Conservation (phyloP, 495 filamentous ascomycete species). For the Penicillium lividum region DNA sequence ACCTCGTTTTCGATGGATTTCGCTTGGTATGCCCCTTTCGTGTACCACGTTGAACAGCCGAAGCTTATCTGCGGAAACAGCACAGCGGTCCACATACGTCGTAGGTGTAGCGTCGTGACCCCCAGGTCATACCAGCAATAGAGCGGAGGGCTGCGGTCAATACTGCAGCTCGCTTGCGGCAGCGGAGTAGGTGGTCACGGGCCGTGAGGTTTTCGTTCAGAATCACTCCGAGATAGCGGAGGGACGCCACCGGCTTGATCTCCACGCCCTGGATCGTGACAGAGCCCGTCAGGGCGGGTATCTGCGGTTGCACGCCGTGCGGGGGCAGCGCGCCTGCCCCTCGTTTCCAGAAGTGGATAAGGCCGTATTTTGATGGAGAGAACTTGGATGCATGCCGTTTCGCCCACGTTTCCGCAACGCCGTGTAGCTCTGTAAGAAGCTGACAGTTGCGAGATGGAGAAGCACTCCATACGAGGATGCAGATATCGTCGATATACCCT, state of each 20-base stretch:
- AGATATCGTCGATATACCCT: constrained; percentile 4
- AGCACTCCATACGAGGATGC: background rate
- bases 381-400: background rate
- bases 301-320: background rate
- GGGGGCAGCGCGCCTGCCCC: background rate
- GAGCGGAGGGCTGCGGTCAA: background rate
- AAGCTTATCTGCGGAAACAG: background rate
- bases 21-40: background rate
- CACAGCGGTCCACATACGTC: background rate
- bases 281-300: background rate
- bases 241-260: background rate
- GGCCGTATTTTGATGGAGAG: background rate
- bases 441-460: background rate
- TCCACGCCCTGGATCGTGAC: too few relatives aligned
- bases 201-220: background rate
- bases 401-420: background rate
- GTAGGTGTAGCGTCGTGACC: background rate
- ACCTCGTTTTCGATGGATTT: background rate
- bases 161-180: background rate
- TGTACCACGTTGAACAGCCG: background rate
- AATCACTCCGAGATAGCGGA: background rate
- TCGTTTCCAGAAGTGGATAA: background rate
- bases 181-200: background rate
- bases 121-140: background rate
- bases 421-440: background rate